phyloP scores from a whole-genome alignment of 257 asterid species.

The Rauvolfia tetraphylla region DNA sequence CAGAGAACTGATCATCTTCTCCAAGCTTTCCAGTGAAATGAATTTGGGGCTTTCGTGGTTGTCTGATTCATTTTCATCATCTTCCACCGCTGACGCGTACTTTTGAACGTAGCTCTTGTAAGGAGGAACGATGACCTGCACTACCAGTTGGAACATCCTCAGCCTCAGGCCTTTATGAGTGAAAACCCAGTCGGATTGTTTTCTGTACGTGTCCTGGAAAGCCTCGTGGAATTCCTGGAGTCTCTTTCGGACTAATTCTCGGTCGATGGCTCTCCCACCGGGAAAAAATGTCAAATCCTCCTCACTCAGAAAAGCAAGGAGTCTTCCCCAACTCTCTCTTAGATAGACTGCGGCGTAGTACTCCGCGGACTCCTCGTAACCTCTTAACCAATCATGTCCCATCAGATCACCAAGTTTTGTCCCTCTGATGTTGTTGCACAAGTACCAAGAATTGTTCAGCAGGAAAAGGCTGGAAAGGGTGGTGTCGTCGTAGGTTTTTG shows the following conservation, averaged over 20 bases:
- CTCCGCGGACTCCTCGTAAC: constrained; percentile 48
- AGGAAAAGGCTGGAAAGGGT: constrained; percentile 53
- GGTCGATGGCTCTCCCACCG: constrained; percentile 72
- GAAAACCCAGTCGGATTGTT: constrained; percentile 55
- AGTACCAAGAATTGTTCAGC: constrained; percentile 65
- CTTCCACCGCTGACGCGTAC: constrained; percentile 35
- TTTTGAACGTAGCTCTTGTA: constrained; percentile 51
- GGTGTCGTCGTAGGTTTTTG: constrained; percentile 41
- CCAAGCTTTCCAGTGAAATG: constrained; percentile 40
- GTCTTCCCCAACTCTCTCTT: constrained; percentile 73
- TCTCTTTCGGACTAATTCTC: constrained; percentile 51
- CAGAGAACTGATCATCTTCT: constrained; percentile 41
- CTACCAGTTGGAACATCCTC: constrained; percentile 39
- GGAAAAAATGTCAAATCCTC: constrained; percentile 66
- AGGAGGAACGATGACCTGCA: constrained; percentile 51
- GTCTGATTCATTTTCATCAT: constrained; percentile 33
- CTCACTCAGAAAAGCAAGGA: constrained; percentile 43
- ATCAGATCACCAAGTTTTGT: constrained; percentile 64
- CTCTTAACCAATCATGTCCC: constrained; percentile 64
- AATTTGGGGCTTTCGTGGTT: constrained; percentile 23
- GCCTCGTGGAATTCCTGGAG: constrained; percentile 47
- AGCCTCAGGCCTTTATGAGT: constrained; percentile 53
- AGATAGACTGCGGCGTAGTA: constrained; percentile 44
- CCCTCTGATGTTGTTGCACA: constrained; percentile 45
- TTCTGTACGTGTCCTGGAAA: constrained; percentile 51